Evolutionary conservation across 2,329 filamentous ascomycete species (phyloP).

Genomic region (Mariannaea sp.): DNA sequence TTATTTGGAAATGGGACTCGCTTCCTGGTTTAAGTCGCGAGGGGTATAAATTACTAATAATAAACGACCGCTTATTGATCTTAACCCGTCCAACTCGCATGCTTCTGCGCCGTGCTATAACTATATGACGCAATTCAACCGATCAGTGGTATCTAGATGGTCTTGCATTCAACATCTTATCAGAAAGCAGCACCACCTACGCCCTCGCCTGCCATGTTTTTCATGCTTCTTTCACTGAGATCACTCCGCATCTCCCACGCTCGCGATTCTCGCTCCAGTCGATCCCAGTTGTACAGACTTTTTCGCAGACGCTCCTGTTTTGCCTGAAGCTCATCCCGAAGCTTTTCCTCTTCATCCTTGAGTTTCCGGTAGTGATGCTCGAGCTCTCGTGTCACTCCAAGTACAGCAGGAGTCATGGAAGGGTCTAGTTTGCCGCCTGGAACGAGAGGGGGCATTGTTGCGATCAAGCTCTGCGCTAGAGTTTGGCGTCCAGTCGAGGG

Average conservation of each 20-base stretch:
- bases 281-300: constrained; percentile 58
- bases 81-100: too few relatives aligned
- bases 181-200: constrained; percentile 61
- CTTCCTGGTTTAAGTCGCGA: constrained; percentile 6
- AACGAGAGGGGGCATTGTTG: constrained; percentile 56
- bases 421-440: constrained; percentile 61
- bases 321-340: constrained; percentile 56
- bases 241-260: constrained; percentile 61
- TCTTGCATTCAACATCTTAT: neutral
- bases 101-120: too few relatives aligned
- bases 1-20: constrained; percentile 9
- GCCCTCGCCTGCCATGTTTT: constrained; percentile 61
- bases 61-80: constrained; percentile 9
- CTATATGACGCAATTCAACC: neutral
- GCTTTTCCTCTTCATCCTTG: constrained; percentile 61
- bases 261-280: constrained; percentile 58
- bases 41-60: neutral
- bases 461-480: constrained; percentile 57
- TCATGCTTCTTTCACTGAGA: constrained; percentile 60
- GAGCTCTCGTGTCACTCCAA: constrained; percentile 58
- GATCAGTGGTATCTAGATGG: neutral
- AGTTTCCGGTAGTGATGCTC: constrained; percentile 59
- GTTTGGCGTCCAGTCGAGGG: constrained; percentile 47
- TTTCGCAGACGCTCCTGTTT: constrained; percentile 61
- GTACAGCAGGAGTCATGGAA: constrained; percentile 48